Conservation (phyloP, 495 filamentous ascomycete genomes). For the Aspergillus hancockii region DNA sequence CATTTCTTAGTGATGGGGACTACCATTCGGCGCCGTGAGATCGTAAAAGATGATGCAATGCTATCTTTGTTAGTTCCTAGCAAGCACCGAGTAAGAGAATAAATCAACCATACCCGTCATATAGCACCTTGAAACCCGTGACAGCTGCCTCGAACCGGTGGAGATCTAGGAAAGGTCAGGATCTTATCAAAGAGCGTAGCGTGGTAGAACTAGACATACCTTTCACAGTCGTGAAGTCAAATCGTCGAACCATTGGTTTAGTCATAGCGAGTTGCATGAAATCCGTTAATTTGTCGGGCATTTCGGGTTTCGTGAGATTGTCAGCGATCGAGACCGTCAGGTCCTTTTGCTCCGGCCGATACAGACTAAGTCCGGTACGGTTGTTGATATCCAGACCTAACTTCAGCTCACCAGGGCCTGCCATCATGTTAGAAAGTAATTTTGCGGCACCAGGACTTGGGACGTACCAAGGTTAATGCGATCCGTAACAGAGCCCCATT, state of each 20-base stretch:
- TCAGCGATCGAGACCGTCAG: conserved; percentile 68
- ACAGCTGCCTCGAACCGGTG: conserved; percentile 75
- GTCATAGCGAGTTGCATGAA: conserved; percentile 48
- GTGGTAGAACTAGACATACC: conserved; percentile 27
- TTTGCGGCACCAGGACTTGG: too few relatives aligned
- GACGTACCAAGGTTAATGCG: conserved; percentile 65
- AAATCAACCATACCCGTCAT: conserved; percentile 56
- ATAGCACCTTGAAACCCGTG: conserved; percentile 75
- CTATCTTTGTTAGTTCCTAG: not conserved
- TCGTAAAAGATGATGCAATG: conserved; percentile 67
- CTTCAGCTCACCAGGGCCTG: conserved; percentile 68
- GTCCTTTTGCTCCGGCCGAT: conserved; percentile 65
- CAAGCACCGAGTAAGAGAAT: not conserved
- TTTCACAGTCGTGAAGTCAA: conserved; percentile 43
- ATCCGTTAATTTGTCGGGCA: conserved; percentile 53
- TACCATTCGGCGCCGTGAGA: conserved; percentile 81
- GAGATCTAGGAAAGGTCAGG: conserved; percentile 55
- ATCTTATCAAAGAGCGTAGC: conserved; percentile 21
- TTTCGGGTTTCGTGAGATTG: conserved; percentile 57
- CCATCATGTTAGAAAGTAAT: not conserved
- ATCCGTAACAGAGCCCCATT: conserved; percentile 71
- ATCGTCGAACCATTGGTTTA: conserved; percentile 43
- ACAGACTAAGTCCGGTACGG: conserved; percentile 60
- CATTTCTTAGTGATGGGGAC: conserved; percentile 91
- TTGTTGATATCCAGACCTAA: conserved; percentile 60